Conservation (phyloP, 169 alveolate genomes). For the Plasmodium gonderi region DNA sequence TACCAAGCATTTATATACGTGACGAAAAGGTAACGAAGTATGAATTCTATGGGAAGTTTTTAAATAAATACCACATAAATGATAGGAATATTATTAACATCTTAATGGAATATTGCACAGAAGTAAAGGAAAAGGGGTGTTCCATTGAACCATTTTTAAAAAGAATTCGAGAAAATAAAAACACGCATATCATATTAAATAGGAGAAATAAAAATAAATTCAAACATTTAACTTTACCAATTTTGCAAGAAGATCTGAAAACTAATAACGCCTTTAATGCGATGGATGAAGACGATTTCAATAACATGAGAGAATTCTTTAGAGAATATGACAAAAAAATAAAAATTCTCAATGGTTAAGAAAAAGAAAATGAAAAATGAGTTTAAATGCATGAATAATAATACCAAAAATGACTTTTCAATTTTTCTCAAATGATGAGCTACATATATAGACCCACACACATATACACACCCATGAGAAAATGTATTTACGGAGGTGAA, state of each 20-base stretch:
- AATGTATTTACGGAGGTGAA: not conserved
- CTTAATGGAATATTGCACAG: constrained; percentile 40
- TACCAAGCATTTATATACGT: constrained; percentile 59
- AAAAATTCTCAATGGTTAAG: not conserved
- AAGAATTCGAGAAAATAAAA: constrained; percentile 64
- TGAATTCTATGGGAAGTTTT: constrained; percentile 61
- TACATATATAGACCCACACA: not conserved
- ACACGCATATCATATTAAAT: constrained; percentile 50
- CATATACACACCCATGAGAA: not conserved
- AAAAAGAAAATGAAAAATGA: not conserved
- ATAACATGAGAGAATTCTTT: constrained; percentile 55
- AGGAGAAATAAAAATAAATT: constrained; percentile 52
- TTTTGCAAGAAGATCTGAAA: constrained; percentile 50
- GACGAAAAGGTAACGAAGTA: constrained; percentile 42
- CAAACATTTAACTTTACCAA: constrained; percentile 55
- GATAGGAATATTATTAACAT: constrained; percentile 55
- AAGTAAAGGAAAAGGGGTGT: constrained; percentile 24
- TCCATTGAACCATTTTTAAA: constrained; percentile 58
- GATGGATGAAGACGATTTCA: constrained; percentile 47
- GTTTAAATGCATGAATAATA: not conserved
- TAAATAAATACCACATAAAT: constrained; percentile 66
- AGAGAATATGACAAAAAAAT: constrained; percentile 57
- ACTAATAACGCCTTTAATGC: constrained; percentile 40
- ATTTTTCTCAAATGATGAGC: not conserved
- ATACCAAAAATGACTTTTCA: not conserved